Evolutionary conservation across 2,329 filamentous ascomycete genomes (phyloP).

Genomic region (Talaromyces atroroseus): DNA sequence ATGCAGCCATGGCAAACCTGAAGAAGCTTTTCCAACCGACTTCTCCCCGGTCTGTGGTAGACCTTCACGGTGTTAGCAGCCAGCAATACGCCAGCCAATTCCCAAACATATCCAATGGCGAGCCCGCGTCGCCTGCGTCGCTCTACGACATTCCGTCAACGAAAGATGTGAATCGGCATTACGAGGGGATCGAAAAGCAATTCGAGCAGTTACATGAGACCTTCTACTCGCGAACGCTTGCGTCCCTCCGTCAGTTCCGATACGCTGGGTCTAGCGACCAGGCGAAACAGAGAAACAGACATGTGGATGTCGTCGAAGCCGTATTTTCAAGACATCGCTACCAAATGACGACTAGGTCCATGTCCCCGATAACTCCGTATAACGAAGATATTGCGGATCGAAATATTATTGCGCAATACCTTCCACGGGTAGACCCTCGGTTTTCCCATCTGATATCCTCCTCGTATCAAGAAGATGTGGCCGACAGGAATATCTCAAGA

Average conservation of each 20-base stretch:
- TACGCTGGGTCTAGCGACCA: slow-evolving; percentile 19
- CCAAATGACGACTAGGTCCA: slow-evolving; percentile 18
- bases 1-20: slow-evolving; percentile 28
- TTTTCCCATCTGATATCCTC: slow-evolving; percentile 30
- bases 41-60: background rate
- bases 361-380: slow-evolving; percentile 32
- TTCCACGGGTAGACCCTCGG: slow-evolving; percentile 8
- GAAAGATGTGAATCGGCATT: slow-evolving; percentile 26
- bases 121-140: slow-evolving; percentile 8
- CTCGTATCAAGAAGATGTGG: slow-evolving; percentile 38
- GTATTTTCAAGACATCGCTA: slow-evolving; percentile 30
- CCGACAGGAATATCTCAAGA: slow-evolving; percentile 35
- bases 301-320: slow-evolving; percentile 39
- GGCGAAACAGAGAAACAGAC: slow-evolving; percentile 23
- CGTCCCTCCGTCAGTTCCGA: slow-evolving; percentile 22
- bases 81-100: slow-evolving; percentile 6
- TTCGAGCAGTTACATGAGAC: slow-evolving; percentile 35
- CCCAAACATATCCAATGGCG: background rate
- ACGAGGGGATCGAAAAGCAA: slow-evolving; percentile 35
- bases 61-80: background rate
- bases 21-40: slow-evolving; percentile 26
- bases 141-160: slow-evolving; percentile 15
- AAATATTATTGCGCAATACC: slow-evolving; percentile 29
- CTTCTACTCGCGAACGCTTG: slow-evolving; percentile 25
- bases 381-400: slow-evolving; percentile 42